Base-by-base conservation (phyloP, 2,329 filamentous ascomycete species). In the Calycina marina region DNA sequence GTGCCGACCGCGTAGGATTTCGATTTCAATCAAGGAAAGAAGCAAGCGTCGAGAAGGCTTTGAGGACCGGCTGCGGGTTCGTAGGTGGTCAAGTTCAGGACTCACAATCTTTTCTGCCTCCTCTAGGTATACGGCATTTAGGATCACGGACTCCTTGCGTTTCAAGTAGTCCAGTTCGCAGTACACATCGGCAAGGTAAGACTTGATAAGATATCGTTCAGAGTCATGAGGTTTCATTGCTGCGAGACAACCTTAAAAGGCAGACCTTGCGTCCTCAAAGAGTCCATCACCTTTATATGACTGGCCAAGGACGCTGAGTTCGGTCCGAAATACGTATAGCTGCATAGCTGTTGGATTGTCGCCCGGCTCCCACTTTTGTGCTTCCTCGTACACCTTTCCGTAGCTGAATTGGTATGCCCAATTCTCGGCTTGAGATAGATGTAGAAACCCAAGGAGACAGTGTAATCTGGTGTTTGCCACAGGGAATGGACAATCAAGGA, bases 371-470 rank as follows among this genome's bases (percentile, higher is more conserved):
- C 28, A 35, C 20, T 27, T 35, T 35, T 35, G 28, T 20, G 28
- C 33, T 35, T 35, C 33, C 16, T 35, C 20, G 28, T 31, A 35
- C 14, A 31, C 28, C 33, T 35, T 35, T 35, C 25, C 13, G 33
- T 35, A 20, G 14, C 25, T 30, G 28, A 35, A 35, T 14, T 35
- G 25, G 25, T 35, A 31, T 14, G 33, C 27, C 33, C 28, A 35
- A 25, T 35, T 35, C 33, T 35, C 28, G 28, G 33, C 33, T 35
- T 30, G 28, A 30, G 33, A 35, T 35, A 35, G 18, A 18, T 31
- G 24, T 18, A 35, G 33, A 30, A 35, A 22, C 17, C 33, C 28
- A 30, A 35, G 28, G n/a, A 35, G 33, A 31, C 13, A 35, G 24
- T 35, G 28, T 25, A 35, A 31, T 31, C 28, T 35, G 28, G 18